phyloP scores from a whole-genome alignment of 164 flowering plant genomes.

The Taxillus chinensis region DNA sequence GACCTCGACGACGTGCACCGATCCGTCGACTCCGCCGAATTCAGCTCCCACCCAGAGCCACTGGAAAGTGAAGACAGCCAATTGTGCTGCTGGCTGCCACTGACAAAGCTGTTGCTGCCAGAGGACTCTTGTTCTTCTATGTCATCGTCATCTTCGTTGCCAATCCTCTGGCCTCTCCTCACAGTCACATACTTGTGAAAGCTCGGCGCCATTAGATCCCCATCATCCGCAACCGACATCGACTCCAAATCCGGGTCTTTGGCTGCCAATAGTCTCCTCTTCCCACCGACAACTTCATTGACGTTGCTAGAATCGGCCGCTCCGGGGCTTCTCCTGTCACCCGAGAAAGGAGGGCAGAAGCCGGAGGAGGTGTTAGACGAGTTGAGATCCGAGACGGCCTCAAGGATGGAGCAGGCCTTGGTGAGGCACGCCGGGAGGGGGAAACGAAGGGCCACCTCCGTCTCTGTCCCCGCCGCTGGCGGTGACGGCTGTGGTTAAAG shows the following conservation, averaged over 20 bases:
- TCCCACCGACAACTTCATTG: slow-evolving; percentile 13
- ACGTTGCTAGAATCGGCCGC: slow-evolving; percentile 13
- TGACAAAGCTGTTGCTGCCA: slow-evolving; percentile 67
- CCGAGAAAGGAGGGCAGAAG: slow-evolving; percentile 17
- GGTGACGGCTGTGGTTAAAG: slow-evolving; percentile 1
- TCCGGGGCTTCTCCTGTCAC: slow-evolving; percentile 22
- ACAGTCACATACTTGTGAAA: slow-evolving; percentile 86
- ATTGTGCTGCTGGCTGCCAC: slow-evolving; percentile 20
- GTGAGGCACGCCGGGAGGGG: slow-evolving; percentile 68
- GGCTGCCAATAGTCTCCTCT: slow-evolving; percentile 14
- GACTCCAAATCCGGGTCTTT: slow-evolving; percentile 60
- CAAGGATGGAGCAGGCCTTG: slow-evolving; percentile 85
- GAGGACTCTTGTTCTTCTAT: slow-evolving; percentile 68
- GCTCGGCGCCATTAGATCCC: slow-evolving; percentile 72
- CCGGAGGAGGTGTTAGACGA: slow-evolving; percentile 48
- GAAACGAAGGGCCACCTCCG: slow-evolving; percentile 16
- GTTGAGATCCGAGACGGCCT: slow-evolving; percentile 92
- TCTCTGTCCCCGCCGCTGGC: not conserved
- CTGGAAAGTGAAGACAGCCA: slow-evolving; percentile 11
- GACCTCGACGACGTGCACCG: slow-evolving; percentile 46
- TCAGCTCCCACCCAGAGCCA: slow-evolving; percentile 66
- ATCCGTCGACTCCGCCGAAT: slow-evolving; percentile 67
- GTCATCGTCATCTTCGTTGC: slow-evolving; percentile 14
- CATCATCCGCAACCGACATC: slow-evolving; percentile 22
- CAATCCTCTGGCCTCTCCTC: slow-evolving; percentile 30